These are phyloP conservation scores for Craterostigma plantagineum DNA, from an alignment of 257 asterid genomes.

Conservation along the genomic window DNA sequence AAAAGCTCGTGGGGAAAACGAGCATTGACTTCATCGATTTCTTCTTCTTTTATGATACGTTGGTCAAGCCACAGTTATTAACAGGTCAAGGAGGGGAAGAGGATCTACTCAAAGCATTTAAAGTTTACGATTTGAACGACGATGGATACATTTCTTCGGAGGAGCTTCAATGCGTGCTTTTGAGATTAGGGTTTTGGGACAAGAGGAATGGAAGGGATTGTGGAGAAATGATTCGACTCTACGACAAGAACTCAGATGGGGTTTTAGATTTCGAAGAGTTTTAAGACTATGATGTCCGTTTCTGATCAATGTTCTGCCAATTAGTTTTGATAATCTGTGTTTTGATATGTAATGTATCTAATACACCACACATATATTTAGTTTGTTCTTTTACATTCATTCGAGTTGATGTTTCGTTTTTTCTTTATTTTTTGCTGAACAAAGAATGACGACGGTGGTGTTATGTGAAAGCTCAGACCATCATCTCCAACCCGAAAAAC, in stretches of 20 bases:
- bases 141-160: constrained; percentile 45
- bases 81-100: constrained; percentile 8
- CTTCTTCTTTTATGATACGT: constrained; percentile 32
- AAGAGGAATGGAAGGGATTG: constrained; percentile 30
- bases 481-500: too few relatives aligned
- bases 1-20: constrained; percentile 21
- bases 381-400: too few relatives aligned
- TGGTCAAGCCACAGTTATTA: constrained; percentile 12
- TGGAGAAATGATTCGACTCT: constrained; percentile 31
- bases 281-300: constrained; percentile 46
- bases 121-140: constrained; percentile 34
- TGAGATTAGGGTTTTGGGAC: constrained; percentile 29
- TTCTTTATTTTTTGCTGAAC: too few relatives aligned
- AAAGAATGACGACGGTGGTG: too few relatives aligned
- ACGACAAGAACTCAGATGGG: constrained; percentile 47
- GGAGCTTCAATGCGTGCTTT: constrained; percentile 33
- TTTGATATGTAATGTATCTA: too few relatives aligned
- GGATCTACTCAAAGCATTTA: constrained; percentile 32
- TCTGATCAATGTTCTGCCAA: background rate
- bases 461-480: too few relatives aligned
- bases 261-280: constrained; percentile 54
- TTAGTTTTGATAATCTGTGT: too few relatives aligned
- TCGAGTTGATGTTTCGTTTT: too few relatives aligned
- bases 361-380: too few relatives aligned
- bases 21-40: constrained; percentile 32